Conservation (phyloP, 2,329 filamentous ascomycete genomes). For the Pyrenophora tritici-repentis region DNA sequence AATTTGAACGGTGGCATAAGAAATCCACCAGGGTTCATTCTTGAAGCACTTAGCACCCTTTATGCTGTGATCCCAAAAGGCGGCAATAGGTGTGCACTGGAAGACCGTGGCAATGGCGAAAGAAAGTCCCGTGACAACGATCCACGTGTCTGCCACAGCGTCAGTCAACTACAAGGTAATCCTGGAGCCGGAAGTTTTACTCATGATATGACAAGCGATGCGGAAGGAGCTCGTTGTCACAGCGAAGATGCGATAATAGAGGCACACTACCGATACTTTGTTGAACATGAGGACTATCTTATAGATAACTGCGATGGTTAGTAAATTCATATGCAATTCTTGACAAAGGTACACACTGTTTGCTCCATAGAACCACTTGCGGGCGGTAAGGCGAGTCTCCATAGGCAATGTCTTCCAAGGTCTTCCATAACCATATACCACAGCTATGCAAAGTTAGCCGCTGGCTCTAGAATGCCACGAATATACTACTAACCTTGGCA, state of each 20-base stretch:
- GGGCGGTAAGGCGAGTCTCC: slow-evolving; percentile 22
- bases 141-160: slow-evolving; percentile 21
- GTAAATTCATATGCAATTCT: neutral
- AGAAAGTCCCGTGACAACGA: slow-evolving; percentile 38
- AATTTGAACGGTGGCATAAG: slow-evolving; percentile 29
- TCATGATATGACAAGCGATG: slow-evolving; percentile 27
- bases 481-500: slow-evolving; percentile 26
- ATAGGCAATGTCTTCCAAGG: slow-evolving; percentile 19
- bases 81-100: slow-evolving; percentile 39
- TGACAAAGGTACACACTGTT: slow-evolving; percentile 19
- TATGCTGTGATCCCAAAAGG: slow-evolving; percentile 40
- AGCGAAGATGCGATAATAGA: slow-evolving; percentile 45
- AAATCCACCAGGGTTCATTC: slow-evolving; percentile 35
- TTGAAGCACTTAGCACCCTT: slow-evolving; percentile 36
- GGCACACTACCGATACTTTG: slow-evolving; percentile 41
- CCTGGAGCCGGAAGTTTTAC: slow-evolving; percentile 10
- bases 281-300: slow-evolving; percentile 45
- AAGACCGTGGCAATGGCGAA: slow-evolving; percentile 40
- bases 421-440: slow-evolving; percentile 30
- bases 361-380: slow-evolving; percentile 39
- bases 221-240: slow-evolving; percentile 33
- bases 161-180: neutral
- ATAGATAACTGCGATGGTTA: slow-evolving; percentile 34
- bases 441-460: slow-evolving; percentile 17
- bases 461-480: neutral